Evolutionary conservation across 306 rosid genomes (phyloP).

Genomic region (Clitoria ternatea): DNA sequence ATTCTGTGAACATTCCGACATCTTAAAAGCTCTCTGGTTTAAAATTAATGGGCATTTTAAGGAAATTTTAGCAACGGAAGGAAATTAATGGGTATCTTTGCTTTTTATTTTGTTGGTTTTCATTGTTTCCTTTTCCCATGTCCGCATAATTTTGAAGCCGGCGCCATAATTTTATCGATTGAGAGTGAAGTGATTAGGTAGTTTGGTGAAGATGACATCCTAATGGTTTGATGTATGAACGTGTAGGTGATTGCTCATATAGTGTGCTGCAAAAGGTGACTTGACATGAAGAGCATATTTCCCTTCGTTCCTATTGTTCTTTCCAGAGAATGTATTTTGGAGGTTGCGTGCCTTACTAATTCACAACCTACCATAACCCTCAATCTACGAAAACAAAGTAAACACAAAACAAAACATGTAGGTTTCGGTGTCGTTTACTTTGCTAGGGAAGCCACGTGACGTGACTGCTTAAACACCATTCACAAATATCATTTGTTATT

Average conservation of each 20-base stretch:
- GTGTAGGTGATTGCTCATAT: constrained; percentile 26
- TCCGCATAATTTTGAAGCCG: background rate
- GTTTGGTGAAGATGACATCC: background rate
- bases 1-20: background rate
- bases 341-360: background rate
- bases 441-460: background rate
- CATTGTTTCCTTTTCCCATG: background rate
- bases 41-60: background rate
- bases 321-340: background rate
- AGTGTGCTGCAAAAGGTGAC: background rate
- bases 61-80: too few species aligned
- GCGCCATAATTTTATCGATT: background rate
- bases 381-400: too few species aligned
- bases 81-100: background rate
- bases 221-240: background rate
- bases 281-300: too few species aligned
- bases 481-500: background rate
- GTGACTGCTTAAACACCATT: too few species aligned
- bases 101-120: background rate
- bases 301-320: too few species aligned
- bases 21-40: background rate
- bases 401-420: too few species aligned
- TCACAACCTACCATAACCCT: background rate
- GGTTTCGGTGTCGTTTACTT: background rate
- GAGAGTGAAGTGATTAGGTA: too few species aligned